phyloP scores from a whole-genome alignment of 2,329 filamentous ascomycete genomes.

The Magnaporthiopsis poae region DNA sequence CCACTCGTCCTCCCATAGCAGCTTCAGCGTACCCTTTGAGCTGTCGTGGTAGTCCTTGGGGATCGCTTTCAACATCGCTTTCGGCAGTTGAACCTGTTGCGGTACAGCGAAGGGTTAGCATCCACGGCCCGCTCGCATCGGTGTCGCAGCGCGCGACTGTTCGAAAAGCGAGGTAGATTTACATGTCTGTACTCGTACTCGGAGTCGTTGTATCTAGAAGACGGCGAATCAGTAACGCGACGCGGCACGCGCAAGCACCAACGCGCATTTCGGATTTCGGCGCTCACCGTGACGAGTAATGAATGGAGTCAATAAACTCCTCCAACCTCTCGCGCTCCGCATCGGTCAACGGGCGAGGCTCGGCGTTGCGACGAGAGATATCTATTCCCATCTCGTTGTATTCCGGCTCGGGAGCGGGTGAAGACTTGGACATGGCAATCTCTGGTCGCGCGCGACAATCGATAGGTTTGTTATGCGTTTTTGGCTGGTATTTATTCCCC shows the following conservation, averaged over 20 bases:
- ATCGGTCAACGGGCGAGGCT: slow-evolving; percentile 70
- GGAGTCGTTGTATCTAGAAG: slow-evolving; percentile 73
- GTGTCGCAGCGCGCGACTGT: neutral
- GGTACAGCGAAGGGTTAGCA: neutral
- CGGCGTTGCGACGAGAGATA: slow-evolving; percentile 73
- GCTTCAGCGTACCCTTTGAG: slow-evolving; percentile 81
- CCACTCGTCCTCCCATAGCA: slow-evolving; percentile 98
- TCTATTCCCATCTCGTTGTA: slow-evolving; percentile 55
- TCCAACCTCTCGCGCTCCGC: slow-evolving; percentile 74
- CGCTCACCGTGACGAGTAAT: slow-evolving; percentile 76
- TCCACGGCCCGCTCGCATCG: neutral
- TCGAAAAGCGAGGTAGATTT: neutral
- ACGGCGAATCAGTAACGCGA: slow-evolving; percentile 11
- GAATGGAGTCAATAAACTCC: slow-evolving; percentile 85
- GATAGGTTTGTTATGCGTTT: neutral
- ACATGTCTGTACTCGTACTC: slow-evolving; percentile 92
- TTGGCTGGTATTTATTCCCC: neutral
- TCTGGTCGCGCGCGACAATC: slow-evolving; percentile 7
- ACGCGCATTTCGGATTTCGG: neutral
- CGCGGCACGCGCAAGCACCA: neutral
- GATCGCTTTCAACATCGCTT: slow-evolving; percentile 95
- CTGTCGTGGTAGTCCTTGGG: slow-evolving; percentile 60
- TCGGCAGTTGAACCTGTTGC: slow-evolving; percentile 65
- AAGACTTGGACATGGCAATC: slow-evolving; percentile 1
- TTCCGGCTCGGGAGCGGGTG: slow-evolving; percentile 17